phyloP scores from a whole-genome alignment of 2,329 filamentous ascomycete genomes.

The Fusarium bactridioides region DNA sequence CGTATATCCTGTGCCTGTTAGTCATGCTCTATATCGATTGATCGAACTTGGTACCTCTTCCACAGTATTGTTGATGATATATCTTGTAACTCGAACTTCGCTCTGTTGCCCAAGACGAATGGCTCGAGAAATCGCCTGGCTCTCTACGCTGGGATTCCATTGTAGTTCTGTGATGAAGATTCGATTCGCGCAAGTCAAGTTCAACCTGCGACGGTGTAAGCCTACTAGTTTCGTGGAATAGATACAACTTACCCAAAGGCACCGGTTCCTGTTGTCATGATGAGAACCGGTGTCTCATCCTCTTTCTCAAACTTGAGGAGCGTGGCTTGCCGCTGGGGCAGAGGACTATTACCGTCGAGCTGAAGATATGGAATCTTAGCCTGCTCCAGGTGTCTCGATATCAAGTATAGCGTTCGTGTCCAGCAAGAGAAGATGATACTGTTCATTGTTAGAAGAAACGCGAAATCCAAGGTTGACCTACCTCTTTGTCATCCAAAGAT shows the following conservation, averaged over 20 bases:
- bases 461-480: rapidly evolving
- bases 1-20: not conserved
- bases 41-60: conserved; percentile 47
- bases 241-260: conserved; percentile 53
- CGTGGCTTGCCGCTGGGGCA: conserved; percentile 47
- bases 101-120: conserved; percentile 56
- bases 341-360: conserved; percentile 55
- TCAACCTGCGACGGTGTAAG: conserved; percentile 20
- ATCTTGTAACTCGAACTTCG: conserved; percentile 55
- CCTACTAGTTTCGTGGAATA: too few species aligned
- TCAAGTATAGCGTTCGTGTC: conserved; percentile 52
- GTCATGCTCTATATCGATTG: rapidly evolving
- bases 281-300: conserved; percentile 47
- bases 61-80: conserved; percentile 52
- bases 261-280: conserved; percentile 63
- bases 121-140: conserved; percentile 59
- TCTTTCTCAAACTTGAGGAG: conserved; percentile 49
- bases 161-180: conserved; percentile 62
- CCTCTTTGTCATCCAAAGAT: conserved; percentile 8
- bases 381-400: conserved; percentile 42
- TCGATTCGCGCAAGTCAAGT: conserved; percentile 56
- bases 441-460: rapidly evolving
- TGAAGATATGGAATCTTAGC: conserved; percentile 45
- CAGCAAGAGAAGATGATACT: conserved; percentile 58
- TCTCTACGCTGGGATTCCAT: conserved; percentile 63